Conservation (phyloP, 192 early-diverging fungal genomes). For the Rhizophagus prolifer region DNA sequence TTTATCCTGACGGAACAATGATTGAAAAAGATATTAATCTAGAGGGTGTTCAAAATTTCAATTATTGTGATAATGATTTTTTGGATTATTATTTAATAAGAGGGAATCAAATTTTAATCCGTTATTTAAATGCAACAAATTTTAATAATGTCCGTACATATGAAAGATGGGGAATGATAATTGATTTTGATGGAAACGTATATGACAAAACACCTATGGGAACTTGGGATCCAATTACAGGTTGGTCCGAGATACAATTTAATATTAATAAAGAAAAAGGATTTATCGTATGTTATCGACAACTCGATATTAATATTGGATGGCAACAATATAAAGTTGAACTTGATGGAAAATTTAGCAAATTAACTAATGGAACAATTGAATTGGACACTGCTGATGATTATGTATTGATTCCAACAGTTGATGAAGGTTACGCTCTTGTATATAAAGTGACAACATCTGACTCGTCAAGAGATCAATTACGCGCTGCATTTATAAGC, state of each 20-base stretch:
- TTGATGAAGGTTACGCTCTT: constrained; percentile 1
- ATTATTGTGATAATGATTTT: not conserved
- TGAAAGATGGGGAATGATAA: not conserved
- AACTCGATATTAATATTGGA: not conserved
- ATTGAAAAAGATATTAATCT: not conserved
- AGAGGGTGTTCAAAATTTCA: not conserved
- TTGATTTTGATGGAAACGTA: not conserved
- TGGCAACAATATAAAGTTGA: not conserved
- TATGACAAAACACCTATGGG: not conserved
- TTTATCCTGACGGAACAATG: not conserved
- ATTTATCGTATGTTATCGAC: not conserved
- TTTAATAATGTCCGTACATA: not conserved
- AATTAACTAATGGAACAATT: not conserved
- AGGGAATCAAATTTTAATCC: not conserved
- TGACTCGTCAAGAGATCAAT: not conserved
- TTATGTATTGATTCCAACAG: not conserved
- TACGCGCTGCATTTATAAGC: not conserved
- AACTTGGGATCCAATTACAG: too few species aligned
- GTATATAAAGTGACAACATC: not conserved
- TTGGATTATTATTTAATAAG: not conserved
- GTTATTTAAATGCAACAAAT: not conserved
- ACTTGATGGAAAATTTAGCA: not conserved
- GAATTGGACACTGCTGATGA: not conserved
- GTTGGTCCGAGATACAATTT: too few species aligned
- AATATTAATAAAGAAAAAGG: not conserved